Evolutionary conservation across 805 yeast species (phyloP).

Genomic region (Candida patagonica): DNA sequence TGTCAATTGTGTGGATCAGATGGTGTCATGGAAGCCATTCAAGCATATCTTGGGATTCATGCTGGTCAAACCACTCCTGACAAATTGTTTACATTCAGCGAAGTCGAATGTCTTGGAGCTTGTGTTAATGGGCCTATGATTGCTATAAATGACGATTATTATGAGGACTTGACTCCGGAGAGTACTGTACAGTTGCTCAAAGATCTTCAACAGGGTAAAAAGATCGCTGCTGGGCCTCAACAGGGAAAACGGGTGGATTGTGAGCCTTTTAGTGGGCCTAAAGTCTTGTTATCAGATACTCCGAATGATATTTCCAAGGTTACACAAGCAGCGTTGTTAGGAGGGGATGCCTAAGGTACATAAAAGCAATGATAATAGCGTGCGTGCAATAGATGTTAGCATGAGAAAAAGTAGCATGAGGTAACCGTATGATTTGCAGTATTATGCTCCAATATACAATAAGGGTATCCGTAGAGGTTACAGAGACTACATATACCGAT

Average conservation of each 20-base stretch:
- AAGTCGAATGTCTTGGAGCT: slow-evolving; percentile 87
- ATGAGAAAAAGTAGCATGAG: too few species aligned
- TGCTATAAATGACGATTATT: slow-evolving; percentile 73
- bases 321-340: slow-evolving; percentile 61
- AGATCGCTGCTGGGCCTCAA: slow-evolving; percentile 60
- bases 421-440: too few species aligned
- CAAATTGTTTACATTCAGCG: slow-evolving; percentile 69
- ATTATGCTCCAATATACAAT: too few species aligned
- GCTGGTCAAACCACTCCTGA: slow-evolving; percentile 76
- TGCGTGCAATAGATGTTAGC: too few species aligned
- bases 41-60: slow-evolving; percentile 48
- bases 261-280: slow-evolving; percentile 68
- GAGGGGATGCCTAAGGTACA: too few species aligned
- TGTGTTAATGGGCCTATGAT: slow-evolving; percentile 89
- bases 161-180: slow-evolving; percentile 71
- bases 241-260: slow-evolving; percentile 54
- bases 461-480: too few species aligned
- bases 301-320: slow-evolving; percentile 62
- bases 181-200: slow-evolving; percentile 52
- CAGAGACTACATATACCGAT: too few species aligned
- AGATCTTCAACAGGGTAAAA: slow-evolving; percentile 54
- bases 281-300: slow-evolving; percentile 47
- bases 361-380: too few species aligned
- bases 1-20: slow-evolving; percentile 81
- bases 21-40: slow-evolving; percentile 62